Base-by-base conservation (phyloP, 805 yeast species). In the Lachancea sp. region DNA sequence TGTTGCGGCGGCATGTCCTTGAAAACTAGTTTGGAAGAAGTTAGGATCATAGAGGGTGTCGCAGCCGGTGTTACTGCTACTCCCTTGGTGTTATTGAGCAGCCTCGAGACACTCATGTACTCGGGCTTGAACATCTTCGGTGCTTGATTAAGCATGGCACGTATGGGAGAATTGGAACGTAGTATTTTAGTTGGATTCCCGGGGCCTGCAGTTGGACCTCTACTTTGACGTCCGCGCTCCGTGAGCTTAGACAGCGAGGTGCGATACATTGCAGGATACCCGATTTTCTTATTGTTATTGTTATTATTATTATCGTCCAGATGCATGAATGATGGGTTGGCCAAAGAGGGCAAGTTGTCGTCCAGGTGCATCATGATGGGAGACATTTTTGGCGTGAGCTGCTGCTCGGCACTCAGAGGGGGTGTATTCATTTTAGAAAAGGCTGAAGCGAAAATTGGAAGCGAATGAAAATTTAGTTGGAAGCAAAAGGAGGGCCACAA, bases 171-270 rank as follows among this genome's bases (percentile, higher is more conserved):
- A 6, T 45, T 43, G 2, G 61, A 52, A 33, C 61, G 49, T n/a
- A 57, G 40, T 16, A 55, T 47, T 11, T 35, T 20, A 8, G 44
- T 32, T n/a, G 43, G 43, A n/a, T 39, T 21, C 54, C 42, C 7
- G 55, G 51, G 25, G 44, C 28, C 33, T 13, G 31, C 30, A 9
- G 32, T 29, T 6, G 36, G 38, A 11, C 36, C 34, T 7, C 43
- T 39, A n/a, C 43, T 32, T 36, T 34, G 34, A 4, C 42, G 38
- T 7, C 38, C 39, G 12, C 36, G 30, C 19, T 57, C 59, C 36
- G 51, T 55, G 29, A 60, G 44, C 37, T 60, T 60, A 4, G 64
- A 60, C 12, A 60, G 48, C 3, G 64, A 60, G 3, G 64, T 60
- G 23, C 61, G 44, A 29, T 55, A 57, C 33, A 50, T 45, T n/a